These are phyloP conservation scores for Stachybotrys chlorohalonatus DNA, from an alignment of 2,329 filamentous ascomycete genomes.

Conservation along the genomic window DNA sequence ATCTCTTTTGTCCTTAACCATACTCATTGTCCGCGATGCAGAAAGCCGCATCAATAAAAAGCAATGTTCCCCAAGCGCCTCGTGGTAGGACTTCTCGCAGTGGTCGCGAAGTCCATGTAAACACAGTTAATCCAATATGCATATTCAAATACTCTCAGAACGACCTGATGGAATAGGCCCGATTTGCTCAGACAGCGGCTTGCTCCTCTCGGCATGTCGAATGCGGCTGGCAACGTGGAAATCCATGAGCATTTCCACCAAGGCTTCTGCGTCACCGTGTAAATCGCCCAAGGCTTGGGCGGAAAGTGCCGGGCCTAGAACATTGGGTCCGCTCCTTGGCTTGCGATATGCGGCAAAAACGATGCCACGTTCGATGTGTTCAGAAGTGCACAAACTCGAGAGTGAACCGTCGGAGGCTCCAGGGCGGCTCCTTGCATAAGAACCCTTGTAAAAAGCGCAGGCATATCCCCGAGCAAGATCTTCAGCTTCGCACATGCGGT, in stretches of 20 bases:
- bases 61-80: too few relatives aligned
- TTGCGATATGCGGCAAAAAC: conserved; percentile 48
- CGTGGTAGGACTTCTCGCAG: too few relatives aligned
- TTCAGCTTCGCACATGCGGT: conserved; percentile 27
- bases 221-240: conserved; percentile 32
- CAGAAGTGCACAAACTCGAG: conserved; percentile 11
- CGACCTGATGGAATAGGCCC: neutral
- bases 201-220: conserved; percentile 13
- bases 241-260: conserved; percentile 44
- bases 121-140: too few relatives aligned
- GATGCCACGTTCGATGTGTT: conserved; percentile 38
- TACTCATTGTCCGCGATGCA: too few relatives aligned
- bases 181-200: neutral
- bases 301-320: conserved; percentile 22
- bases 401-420: conserved; percentile 14
- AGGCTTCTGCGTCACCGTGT: conserved; percentile 38
- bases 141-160: neutral
- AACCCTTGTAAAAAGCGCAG: conserved; percentile 41
- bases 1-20: too few relatives aligned
- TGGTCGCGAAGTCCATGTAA: too few relatives aligned
- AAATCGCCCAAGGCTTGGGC: conserved; percentile 35
- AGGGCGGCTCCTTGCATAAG: conserved; percentile 18
- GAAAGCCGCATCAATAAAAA: too few relatives aligned
- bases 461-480: conserved; percentile 44
- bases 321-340: conserved; percentile 27